A percentile compares a stretch with the other conserved stretches of the same genome.
Evolutionary conservation across 148 eudicot genomes (phyloP).

Genomic region (Camellia lanceoleosa): DNA sequence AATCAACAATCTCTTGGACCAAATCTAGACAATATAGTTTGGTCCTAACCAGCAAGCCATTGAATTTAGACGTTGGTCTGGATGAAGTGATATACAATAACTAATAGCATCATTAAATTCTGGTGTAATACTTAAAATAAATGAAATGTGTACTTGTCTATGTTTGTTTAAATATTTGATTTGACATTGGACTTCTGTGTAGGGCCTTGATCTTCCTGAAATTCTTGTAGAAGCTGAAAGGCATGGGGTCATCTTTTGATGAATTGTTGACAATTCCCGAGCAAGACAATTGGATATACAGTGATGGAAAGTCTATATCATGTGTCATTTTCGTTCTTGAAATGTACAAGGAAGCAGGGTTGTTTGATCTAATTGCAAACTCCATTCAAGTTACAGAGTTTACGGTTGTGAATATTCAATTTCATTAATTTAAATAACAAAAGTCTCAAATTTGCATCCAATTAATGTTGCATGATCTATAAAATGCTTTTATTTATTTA

Average conservation of each 20-base stretch:
- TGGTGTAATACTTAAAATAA: background rate
- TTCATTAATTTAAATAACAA: background rate
- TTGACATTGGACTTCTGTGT: constrained; percentile 22
- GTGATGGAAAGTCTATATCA: constrained; percentile 83
- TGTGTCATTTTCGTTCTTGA: constrained; percentile 85
- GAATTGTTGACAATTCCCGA: constrained; percentile 75
- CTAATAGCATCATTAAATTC: background rate
- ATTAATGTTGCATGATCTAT: background rate
- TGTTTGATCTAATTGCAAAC: constrained; percentile 57
- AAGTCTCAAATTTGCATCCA: background rate
- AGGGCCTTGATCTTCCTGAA: constrained; percentile 80
- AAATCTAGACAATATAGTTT: background rate
- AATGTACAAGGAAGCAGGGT: constrained; percentile 88
- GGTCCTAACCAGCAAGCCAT: background rate
- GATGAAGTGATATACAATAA: background rate
- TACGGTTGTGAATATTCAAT: constrained; percentile 36
- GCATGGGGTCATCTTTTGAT: constrained; percentile 79
- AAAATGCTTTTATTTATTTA: background rate
- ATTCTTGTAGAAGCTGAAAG: constrained; percentile 82
- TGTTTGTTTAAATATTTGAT: background rate
- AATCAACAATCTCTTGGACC: background rate
- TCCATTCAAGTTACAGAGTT: constrained; percentile 89
- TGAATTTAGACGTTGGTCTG: background rate
- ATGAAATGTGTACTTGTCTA: background rate
- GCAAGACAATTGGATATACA: constrained; percentile 87